Conservation (phyloP, 805 yeast genomes). For the Saccharomycopsis capsularis region DNA sequence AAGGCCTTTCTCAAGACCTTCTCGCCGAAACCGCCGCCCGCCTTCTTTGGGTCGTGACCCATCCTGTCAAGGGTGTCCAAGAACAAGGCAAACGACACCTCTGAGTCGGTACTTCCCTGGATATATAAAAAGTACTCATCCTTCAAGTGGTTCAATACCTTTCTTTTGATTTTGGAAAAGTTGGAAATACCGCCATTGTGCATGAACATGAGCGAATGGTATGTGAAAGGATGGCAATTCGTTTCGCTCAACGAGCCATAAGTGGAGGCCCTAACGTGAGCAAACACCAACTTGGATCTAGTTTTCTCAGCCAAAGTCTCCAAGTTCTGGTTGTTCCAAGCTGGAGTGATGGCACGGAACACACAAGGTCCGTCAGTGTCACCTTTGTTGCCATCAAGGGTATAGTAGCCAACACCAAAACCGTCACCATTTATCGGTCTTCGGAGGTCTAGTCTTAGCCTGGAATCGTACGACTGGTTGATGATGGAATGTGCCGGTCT, state of each 20-base stretch:
- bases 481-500: slow-evolving; percentile 96
- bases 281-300: slow-evolving; percentile 76
- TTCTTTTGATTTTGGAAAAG: slow-evolving; percentile 67
- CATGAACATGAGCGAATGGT: slow-evolving; percentile 88
- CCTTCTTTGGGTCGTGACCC: slow-evolving; percentile 63
- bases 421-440: slow-evolving; percentile 98
- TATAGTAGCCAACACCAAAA: slow-evolving; percentile 93
- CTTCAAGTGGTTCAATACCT: slow-evolving; percentile 59
- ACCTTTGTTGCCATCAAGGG: slow-evolving; percentile 43
- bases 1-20: slow-evolving; percentile 59
- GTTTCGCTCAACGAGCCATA: slow-evolving; percentile 92
- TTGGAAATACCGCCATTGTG: slow-evolving; percentile 89
- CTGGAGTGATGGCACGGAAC: slow-evolving; percentile 93
- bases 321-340: slow-evolving; percentile 93
- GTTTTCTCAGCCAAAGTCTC: slow-evolving; percentile 86
- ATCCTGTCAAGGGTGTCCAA: slow-evolving; percentile 66
- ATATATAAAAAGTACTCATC: slow-evolving; percentile 74
- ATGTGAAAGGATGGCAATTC: slow-evolving; percentile 93
- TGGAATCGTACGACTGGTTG: slow-evolving; percentile 88
- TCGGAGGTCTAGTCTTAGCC: slow-evolving; percentile 77
- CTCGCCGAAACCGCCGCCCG: slow-evolving; percentile 44
- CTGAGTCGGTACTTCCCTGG: slow-evolving; percentile 95
- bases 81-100: slow-evolving; percentile 87
- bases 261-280: slow-evolving; percentile 94
- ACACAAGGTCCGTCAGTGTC: slow-evolving; percentile 74